Evolutionary conservation across 2,329 filamentous ascomycete species (phyloP), one percentile per base, ranked within the genome.

Genomic region (Macrophomina tecta): DNA sequence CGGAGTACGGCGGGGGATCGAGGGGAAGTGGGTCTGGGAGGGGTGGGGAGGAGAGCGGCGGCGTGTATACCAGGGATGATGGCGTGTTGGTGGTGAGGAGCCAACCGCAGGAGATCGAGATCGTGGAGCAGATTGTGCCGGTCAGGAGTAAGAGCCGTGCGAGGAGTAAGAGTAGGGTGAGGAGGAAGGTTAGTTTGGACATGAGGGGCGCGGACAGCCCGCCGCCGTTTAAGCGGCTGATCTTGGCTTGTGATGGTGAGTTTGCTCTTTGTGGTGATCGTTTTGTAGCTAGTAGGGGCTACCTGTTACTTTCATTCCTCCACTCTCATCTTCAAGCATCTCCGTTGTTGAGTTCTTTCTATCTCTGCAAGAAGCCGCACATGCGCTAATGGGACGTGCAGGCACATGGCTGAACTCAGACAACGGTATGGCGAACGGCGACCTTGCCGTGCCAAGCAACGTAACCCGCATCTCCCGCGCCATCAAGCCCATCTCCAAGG

Each of bases 401-500:
- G 77, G 78, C 49, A 82, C 82, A n/a, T 84, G 82, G 82, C 73
- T 83, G 55, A 82, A 84, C 70, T 80, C 82, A 8, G 82, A 84
- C 68, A 80, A 80, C 63, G 80, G 80, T 52, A 78, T 76, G 66
- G 72, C 80, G n/a, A 81, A 81, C 65, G 79, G 79, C 5, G 77
- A 80, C 5, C 65, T 69, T 11, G 69, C 70, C 36, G 56, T 67
- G 2, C 78, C 79, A 4, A 79, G 78, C 11, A 81, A 81, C 66
- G 78, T 81, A n/a, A 79, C 77, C 1, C 74, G 78, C 1, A 72
- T 81, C 18, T 72, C 73, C 1, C 75, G 78, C 62, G 77, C 77
- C 7, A 70, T 81, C 51, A 73, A 73, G 28, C 72, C 74, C 51
- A 74, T 73, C 3, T 75, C 75, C 38, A 69, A 70, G 46, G 69